phyloP scores from a whole-genome alignment of 1,284 basidiomycete species.

The Apiotrichum gamsii region DNA sequence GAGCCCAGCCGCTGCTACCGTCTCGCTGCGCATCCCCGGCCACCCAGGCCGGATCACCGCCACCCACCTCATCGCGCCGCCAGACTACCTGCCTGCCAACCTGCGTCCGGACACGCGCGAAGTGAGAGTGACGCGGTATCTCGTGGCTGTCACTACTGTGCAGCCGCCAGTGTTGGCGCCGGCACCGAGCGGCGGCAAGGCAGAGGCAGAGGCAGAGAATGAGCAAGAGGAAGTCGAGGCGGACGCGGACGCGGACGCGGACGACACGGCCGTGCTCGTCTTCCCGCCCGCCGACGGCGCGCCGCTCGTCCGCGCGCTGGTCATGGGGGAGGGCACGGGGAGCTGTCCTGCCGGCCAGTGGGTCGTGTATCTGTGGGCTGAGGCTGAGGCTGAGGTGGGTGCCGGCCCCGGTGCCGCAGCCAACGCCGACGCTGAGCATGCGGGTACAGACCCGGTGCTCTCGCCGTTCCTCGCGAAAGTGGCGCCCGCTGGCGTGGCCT shows the following conservation, averaged over 20 bases:
- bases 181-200: constrained; percentile 5
- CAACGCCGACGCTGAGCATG: constrained; percentile 4
- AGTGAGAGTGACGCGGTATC: constrained; percentile 49
- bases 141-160: constrained; percentile 61
- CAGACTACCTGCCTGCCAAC: constrained; percentile 48
- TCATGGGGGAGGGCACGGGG: constrained; percentile 78
- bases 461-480: not conserved
- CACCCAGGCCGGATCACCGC: constrained; percentile 54
- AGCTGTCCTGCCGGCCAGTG: constrained; percentile 78
- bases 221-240: constrained; percentile 2
- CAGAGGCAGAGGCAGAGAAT: constrained; percentile 16
- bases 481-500: not conserved
- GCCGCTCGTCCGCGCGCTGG: constrained; percentile 59
- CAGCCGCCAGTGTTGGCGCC: constrained; percentile 25
- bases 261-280: constrained; percentile 69
- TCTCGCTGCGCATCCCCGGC: constrained; percentile 52
- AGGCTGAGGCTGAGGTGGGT: not conserved
- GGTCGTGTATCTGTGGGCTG: constrained; percentile 50
- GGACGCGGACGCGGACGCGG: constrained; percentile 30
- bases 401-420: not conserved
- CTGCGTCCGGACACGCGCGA: constrained; percentile 38
- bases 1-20: too few relatives aligned
- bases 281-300: constrained; percentile 66
- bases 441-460: not conserved
- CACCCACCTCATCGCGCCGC: constrained; percentile 47